Evolutionary conservation across 768 basidiomycete genomes (phyloP), one percentile per base, ranked within the genome.

Genomic region (Cubamyces sp.): DNA sequence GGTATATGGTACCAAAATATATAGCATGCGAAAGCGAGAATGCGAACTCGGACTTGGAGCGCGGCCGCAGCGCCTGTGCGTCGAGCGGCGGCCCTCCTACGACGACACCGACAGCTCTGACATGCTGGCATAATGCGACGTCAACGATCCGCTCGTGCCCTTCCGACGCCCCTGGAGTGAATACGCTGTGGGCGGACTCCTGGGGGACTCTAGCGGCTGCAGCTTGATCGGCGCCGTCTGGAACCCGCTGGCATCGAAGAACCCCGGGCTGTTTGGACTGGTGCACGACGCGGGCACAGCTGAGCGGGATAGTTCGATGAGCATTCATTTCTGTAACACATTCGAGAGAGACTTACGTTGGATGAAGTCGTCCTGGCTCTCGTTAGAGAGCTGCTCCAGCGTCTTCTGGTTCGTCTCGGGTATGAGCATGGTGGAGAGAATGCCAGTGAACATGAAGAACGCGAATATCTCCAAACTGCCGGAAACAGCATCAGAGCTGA

Each of bases 381-480:
- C 76, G 66, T 76, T 74, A 42, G 76, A 77, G 23, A 78, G 66
- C 14, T 71, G 70, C 66, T 77, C 76, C 25, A 77, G 71, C 43
- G 73, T 71, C 48, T 69, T 68, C 42, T 69, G 66, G 47, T 70
- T 79, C 25, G 81, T 81, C 71, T 82, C 80, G 43, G 79, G 78
- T 5, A 81, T 63, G 23, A 81, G 71, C 54, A 77, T 61, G 5
- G 80, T 80, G 21, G 79, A 77, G 53, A 73, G 64, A 57, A 77
- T 66, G 41, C 79, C 79, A 0, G 79, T 77, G 28, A 80, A 54
- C 79, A 79, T 82, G 74, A 80, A 79, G 54, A 80, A 70, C n/a
- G 78, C 79, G 55, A 80, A 81, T 60, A 81, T 74, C 66, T 81
- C 71, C 14, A 81, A 68, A 57, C 78, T 75, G 63, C 53, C 37